A percentile compares a stretch with the other conserved stretches of the same genome.
Evolutionary conservation across 164 flowering plant species (phyloP).

Genomic region (Magnolia changhungtana): DNA sequence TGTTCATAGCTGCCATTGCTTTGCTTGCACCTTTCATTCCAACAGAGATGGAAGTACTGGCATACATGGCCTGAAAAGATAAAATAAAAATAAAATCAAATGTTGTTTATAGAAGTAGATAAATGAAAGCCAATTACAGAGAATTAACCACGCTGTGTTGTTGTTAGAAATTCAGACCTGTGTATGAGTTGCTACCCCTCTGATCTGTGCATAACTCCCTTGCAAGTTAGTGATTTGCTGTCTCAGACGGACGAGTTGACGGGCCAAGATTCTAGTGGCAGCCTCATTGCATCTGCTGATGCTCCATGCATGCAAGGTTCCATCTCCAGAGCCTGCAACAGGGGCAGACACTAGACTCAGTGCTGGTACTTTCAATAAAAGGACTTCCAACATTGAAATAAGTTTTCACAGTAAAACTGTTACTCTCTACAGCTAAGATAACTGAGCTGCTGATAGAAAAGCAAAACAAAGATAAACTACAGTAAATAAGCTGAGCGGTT

Average conservation of each 20-base stretch:
- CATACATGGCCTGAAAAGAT: conserved; percentile 64
- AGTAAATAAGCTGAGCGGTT: no score
- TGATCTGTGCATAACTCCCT: conserved; percentile 93
- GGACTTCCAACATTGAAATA: no score
- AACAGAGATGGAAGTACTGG: conserved; percentile 80
- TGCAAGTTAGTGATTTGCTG: conserved; percentile 92
- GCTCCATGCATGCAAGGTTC: no score
- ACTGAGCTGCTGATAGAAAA: no score
- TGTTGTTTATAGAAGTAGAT: background rate
- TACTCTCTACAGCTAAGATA: no score
- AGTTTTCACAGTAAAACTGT: no score
- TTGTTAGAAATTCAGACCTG: conserved; percentile 41
- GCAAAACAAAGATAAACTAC: no score
- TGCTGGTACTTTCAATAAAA: no score
- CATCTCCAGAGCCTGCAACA: conserved; percentile 4
- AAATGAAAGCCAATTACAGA: background rate
- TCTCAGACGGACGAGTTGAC: conserved; percentile 84
- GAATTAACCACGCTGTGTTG: background rate
- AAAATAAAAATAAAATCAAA: conserved; percentile 3
- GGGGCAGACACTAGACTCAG: no score
- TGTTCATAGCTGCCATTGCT: conserved; percentile 92
- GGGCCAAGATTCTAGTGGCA: conserved; percentile 90
- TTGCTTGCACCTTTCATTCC: conserved; percentile 96
- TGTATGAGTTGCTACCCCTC: conserved; percentile 94
- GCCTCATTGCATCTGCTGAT: conserved; percentile 33